Percentiles rank a stretch among this genome's conserved stretches.
Evolutionary conservation across 805 yeast genomes (phyloP).

Genomic region (Blastobotrys peoriensis): DNA sequence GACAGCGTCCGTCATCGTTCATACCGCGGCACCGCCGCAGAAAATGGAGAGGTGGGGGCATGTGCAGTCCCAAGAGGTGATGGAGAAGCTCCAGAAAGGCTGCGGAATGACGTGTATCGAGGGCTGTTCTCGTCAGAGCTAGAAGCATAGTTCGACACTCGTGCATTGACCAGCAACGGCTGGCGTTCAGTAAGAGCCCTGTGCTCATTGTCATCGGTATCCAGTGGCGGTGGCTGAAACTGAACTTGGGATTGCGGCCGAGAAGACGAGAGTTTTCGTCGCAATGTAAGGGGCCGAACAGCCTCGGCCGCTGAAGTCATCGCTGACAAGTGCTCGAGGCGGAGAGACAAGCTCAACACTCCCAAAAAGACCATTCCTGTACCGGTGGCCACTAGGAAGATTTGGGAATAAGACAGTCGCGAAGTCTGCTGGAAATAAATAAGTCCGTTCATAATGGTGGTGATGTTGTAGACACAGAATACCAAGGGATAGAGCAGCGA

Average conservation of each 20-base stretch:
- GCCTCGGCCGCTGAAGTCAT: background rate
- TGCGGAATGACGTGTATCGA: constrained; percentile 27
- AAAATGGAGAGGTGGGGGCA: constrained; percentile 19
- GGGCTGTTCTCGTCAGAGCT: constrained; percentile 5
- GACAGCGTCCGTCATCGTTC: constrained; percentile 37
- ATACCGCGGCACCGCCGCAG: constrained; percentile 13
- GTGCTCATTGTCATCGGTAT: too few species aligned
- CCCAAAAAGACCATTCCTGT: constrained; percentile 45
- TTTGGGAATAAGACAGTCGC: constrained; percentile 31
- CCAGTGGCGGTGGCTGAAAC: too few species aligned
- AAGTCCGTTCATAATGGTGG: constrained; percentile 60
- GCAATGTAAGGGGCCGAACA: background rate
- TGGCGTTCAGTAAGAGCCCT: background rate
- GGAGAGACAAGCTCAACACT: constrained; percentile 60
- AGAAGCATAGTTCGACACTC: background rate
- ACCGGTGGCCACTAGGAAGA: constrained; percentile 44
- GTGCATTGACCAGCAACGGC: constrained; percentile 2
- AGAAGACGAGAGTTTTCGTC: background rate
- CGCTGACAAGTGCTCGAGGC: constrained; percentile 19
- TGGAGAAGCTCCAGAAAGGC: constrained; percentile 17
- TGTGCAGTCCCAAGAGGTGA: constrained; percentile 11
- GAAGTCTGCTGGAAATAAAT: constrained; percentile 50
- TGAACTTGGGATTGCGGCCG: background rate
- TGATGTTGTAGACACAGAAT: constrained; percentile 73
- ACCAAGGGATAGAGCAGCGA: constrained; percentile 78